phyloP scores from a whole-genome alignment of 2,329 filamentous ascomycete genomes.

The Nemania abortiva region DNA sequence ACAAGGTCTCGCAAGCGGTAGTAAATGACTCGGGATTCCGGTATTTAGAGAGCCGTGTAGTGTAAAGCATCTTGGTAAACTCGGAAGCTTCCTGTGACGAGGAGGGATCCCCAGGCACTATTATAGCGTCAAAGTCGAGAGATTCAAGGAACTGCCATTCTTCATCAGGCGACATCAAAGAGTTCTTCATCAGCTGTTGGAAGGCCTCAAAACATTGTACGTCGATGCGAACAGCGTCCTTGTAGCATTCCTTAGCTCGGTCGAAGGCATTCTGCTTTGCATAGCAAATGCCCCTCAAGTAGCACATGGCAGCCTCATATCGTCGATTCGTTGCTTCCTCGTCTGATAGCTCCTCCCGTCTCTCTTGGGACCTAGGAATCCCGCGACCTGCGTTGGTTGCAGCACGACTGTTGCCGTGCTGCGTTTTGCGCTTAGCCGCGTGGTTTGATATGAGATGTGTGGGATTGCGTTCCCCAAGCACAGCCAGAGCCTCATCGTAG shows the following conservation, averaged over 20 bases:
- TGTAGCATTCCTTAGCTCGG: constrained; percentile 97
- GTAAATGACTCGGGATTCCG: constrained; percentile 86
- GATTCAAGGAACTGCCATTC: constrained; percentile 91
- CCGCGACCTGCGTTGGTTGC: constrained; percentile 41
- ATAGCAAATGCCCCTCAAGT: constrained; percentile 91
- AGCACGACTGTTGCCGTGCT: constrained; percentile 63
- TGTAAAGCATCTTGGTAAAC: constrained; percentile 97
- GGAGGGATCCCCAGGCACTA: constrained; percentile 72
- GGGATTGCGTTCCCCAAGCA: constrained; percentile 95
- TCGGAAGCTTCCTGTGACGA: constrained; percentile 87
- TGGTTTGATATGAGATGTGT: constrained; percentile 81
- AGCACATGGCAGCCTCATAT: constrained; percentile 98
- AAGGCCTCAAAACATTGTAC: constrained; percentile 99
- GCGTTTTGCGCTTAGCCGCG: constrained; percentile 75
- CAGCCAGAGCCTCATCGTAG: constrained; percentile 86
- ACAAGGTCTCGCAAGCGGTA: constrained; percentile 87
- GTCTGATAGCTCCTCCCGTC: constrained; percentile 55
- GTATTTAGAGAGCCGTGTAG: constrained; percentile 94
- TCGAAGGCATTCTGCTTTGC: constrained; percentile 98
- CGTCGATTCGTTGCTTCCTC: constrained; percentile 82
- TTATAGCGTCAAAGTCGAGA: constrained; percentile 88
- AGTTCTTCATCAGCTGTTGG: constrained; percentile 97
- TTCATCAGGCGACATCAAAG: constrained; percentile 87
- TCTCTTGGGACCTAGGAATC: constrained; percentile 42
- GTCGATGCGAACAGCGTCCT: constrained; percentile 95